Evolutionary conservation across 176 grass and related monocot genomes (phyloP), one percentile per base, ranked within the genome.

Genomic region (Panicum miliaceum): DNA sequence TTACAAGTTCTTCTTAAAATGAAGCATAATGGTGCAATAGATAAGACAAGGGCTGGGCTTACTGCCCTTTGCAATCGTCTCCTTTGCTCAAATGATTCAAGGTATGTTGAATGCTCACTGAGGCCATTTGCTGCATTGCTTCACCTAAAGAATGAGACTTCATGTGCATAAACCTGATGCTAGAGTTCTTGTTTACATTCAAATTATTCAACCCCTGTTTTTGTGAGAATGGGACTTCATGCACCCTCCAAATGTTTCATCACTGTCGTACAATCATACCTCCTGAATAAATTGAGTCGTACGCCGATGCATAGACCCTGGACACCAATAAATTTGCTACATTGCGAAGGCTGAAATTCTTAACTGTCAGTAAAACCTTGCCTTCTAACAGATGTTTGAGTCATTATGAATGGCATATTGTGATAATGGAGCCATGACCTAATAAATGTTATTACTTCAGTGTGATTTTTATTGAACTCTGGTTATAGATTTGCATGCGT

Each of bases 1-100:
- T 88, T 98, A 77, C 93, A 93, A 81, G 87, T 98, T 93, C 95
- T 98, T 93, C 91, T 95, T 69, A 98, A 98, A 95, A 93, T 98
- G 96, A 98, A 98, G 89, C 96, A 98, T 75, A 98, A 98, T 82
- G 96, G 93, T 65, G 96, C 96, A 89, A 98, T 98, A 69, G 96
- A 98, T 88, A 98, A 98, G 88, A 95, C 96, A 68, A 94, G 96
- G 75, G 96, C 96, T 88, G 96, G 93, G 42, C 92, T 95, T 80
- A 98, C 96, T 73, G 96, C 93, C 71, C 96, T 98, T 68, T 98
- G 96, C 68, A 98, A 98, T 45, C 93, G 96, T 22, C 93, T 95
- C 80, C 96, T 98, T 82, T 98, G 96, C 87, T 95, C 96, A 84
- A 98, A 95, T 93, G 91, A 95, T 87, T 89, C 91, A 47, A 93